Base-by-base conservation (phyloP, 2,329 filamentous ascomycete genomes). In the Cladosporium sp. region DNA sequence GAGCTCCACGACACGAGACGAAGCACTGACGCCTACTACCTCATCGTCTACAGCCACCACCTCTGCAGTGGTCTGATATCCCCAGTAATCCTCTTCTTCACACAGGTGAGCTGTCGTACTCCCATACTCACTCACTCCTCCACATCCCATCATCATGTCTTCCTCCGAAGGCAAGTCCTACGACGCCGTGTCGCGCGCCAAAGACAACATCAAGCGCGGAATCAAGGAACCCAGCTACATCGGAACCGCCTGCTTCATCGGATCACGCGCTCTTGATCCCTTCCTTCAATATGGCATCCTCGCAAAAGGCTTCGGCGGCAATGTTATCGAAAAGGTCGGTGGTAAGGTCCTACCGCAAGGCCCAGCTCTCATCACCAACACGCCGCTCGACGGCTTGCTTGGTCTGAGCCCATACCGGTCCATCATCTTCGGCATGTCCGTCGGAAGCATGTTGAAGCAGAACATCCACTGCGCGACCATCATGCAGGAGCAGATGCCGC, bases 361-460 rank as follows among this genome's bases (percentile, higher is more conserved):
- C 13, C 63, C 70, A 13, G 64, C 70, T 7, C 55, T 69, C n/a
- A 58, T 69, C 39, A 71, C 70, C 3, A 67, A 68, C 40, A 65
- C 70, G 11, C 55, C 65, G 27, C 63, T 78, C 54, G 70, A 76
- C 56, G 58, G 59, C 22, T 62, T 78, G 2, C 53, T 64, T 3
- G 71, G 70, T 9, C 71, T 83, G 0, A 77, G 76, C 15, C 75
- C 73, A 0, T 75, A 78, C 56, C 69, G 75, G 20, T 65, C 75
- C 7, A 67, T 80, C 41, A 65, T 84, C 7, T 63, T 83, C 5
- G 68, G 65, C 47, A 80, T 84, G 77, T 70, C 76, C 18, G 66
- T 72, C 38, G 80, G 75, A 48, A 73, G 70, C 36, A 69, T 73
- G 19, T 51, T 76, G 22, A 84, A 84, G 68, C 80, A 84, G 53